Evolutionary conservation across 805 yeast genomes (phyloP), one percentile per base, ranked within the genome.

Genomic region (Sungouiozyma intestinalis): DNA sequence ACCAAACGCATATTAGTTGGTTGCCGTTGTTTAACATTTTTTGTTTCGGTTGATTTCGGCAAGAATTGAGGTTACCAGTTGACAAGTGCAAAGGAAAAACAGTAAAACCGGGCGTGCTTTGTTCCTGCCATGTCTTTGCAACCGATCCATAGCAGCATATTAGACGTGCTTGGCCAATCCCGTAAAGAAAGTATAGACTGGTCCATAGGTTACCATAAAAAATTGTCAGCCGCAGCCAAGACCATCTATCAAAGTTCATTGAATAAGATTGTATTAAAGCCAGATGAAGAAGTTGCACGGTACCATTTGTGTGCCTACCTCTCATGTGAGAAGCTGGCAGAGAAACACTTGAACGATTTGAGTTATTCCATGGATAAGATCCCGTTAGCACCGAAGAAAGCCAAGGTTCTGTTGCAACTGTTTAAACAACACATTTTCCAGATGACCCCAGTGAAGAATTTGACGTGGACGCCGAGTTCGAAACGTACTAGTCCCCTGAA

Each of bases 261-360:
- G n/a, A 74, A 67, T 43, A 68, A 71, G 48, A 66, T 67, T 36
- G 72, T 73, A 45, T 56, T 81, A 17, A 69, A 74, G 13, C 68
- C 69, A 19, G 68, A 68, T 33, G 74, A 76, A 40, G 88, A 82
- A 48, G 64, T 73, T 2, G 86, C 85, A 1, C 64, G 90, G 41
- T 71, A 70, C 42, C 88, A 82, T 55, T 56, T 83, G 11, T 78
- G 86, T 56, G 82, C 86, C 4, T 74, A 64, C 47, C 55, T 81
- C 18, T 80, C 84, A 0, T 72, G 73, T 13, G 77, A 76, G 44
- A 67, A 68, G 46, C 68, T 73, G 35, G 62, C 63, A 11, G 60
- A 64, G 9, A 60, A 60, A 31, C 24, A n/a, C 20, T 7, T 19
- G n/a, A 27, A 27, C 6, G 34, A 29, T 18, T n/a, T 81, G 1